Evolutionary conservation across 202 grass and related monocot genomes (phyloP).

Genomic region (Carex arenaria): DNA sequence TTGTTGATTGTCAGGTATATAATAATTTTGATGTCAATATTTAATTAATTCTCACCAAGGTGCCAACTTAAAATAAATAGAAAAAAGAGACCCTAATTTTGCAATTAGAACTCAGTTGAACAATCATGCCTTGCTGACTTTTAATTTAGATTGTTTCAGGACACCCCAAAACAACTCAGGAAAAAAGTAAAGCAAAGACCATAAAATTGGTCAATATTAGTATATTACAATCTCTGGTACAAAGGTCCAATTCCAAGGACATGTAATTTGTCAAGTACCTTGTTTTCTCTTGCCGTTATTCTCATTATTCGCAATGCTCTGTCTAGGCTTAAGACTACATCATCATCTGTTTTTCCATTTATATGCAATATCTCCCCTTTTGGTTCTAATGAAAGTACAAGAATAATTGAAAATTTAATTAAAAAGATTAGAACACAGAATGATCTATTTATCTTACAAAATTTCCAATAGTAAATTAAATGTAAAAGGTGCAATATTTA

Average conservation of each 20-base stretch:
- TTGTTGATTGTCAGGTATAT: no score
- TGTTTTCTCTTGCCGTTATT: constrained; percentile 31
- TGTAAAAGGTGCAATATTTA: not conserved
- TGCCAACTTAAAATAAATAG: no score
- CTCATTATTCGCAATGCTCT: constrained; percentile 50
- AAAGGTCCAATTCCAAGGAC: not conserved
- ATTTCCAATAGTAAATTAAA: not conserved
- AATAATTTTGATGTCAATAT: no score
- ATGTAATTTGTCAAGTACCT: constrained; percentile 3
- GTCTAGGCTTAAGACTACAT: constrained; percentile 62
- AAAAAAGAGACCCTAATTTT: no score
- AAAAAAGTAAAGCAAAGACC: not conserved
- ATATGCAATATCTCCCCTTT: constrained; percentile 70
- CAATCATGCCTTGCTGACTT: no score
- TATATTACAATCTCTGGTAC: not conserved
- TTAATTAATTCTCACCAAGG: no score
- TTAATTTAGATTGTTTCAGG: not conserved
- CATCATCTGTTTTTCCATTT: constrained; percentile 76
- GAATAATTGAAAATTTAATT: constrained; percentile 15
- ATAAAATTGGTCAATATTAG: not conserved
- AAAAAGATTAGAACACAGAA: not conserved
- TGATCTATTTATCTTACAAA: not conserved
- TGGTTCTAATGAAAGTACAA: constrained; percentile 43
- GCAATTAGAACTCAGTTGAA: no score
- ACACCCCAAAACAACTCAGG: not conserved